These are phyloP conservation scores for Daldinia bambusicola DNA, from an alignment of 495 filamentous ascomycete species.

Conservation along the genomic window DNA sequence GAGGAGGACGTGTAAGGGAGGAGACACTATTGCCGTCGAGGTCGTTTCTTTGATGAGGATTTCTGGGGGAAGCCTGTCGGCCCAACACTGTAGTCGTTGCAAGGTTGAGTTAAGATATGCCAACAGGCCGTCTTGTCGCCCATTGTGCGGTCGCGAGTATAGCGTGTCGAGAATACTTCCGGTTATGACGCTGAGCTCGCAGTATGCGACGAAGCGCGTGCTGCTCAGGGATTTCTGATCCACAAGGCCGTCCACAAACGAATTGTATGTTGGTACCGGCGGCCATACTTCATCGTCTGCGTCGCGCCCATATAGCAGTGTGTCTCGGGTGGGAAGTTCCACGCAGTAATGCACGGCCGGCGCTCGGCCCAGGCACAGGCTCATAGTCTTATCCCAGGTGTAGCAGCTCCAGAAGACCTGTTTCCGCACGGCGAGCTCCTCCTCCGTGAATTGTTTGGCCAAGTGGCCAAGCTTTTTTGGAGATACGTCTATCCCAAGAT, in stretches of 20 bases:
- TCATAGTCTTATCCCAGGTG: constrained; percentile 27
- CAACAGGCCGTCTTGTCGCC: neutral
- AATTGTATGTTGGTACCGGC: neutral
- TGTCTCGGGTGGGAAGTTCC: neutral
- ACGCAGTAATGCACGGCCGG: constrained; percentile 7
- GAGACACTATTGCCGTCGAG: constrained; percentile 14
- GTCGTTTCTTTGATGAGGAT: neutral
- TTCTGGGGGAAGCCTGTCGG: neutral
- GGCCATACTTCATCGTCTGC: constrained; percentile 1
- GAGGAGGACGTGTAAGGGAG: constrained; percentile 17
- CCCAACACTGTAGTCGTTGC: neutral
- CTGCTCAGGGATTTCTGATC: neutral
- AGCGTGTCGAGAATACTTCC: neutral
- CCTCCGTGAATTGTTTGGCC: constrained; percentile 17
- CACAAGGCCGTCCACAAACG: neutral
- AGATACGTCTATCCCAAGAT: neutral
- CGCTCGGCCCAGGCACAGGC: constrained; percentile 17
- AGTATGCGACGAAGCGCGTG: neutral
- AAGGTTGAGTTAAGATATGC: neutral
- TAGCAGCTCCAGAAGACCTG: constrained; percentile 27
- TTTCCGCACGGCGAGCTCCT: constrained; percentile 21
- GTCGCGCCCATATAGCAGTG: neutral
- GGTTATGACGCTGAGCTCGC: neutral
- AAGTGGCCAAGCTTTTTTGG: constrained; percentile 1
- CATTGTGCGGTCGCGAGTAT: neutral